These are phyloP conservation scores for Cicer judaicum DNA, from an alignment of 306 rosid genomes.

Conservation along the genomic window DNA sequence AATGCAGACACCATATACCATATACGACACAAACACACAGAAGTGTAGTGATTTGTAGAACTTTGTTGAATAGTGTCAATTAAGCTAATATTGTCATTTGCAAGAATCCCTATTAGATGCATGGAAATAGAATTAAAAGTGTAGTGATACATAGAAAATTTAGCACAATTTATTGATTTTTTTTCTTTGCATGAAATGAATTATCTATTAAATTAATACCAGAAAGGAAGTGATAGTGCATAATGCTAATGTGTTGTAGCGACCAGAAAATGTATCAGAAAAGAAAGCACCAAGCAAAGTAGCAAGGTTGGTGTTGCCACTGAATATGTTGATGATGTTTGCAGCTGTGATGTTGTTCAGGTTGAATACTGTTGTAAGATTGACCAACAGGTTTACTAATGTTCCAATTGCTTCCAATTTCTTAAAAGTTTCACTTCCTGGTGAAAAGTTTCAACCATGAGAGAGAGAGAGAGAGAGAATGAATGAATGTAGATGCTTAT, in stretches of 20 bases:
- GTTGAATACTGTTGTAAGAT: conserved; percentile 76
- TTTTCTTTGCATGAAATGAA: no score
- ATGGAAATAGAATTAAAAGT: no score
- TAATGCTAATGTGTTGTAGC: conserved; percentile 68
- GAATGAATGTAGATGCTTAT: no score
- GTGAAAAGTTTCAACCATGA: no score
- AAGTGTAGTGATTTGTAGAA: no score
- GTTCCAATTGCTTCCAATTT: conserved; percentile 47
- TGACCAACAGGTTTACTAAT: conserved; percentile 70
- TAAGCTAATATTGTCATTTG: background rate
- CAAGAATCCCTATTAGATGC: background rate
- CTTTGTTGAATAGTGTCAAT: background rate
- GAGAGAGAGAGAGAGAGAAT: no score
- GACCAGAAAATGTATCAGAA: conserved; percentile 76
- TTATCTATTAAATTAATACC: conserved; percentile 48
- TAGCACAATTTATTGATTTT: no score
- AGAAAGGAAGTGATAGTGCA: conserved; percentile 62
- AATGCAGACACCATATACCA: no score
- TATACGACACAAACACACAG: conserved; percentile 60
- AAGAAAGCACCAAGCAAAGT: conserved; percentile 81
- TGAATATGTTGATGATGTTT: no score
- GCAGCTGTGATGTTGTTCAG: conserved; percentile 69
- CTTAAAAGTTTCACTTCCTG: no score
- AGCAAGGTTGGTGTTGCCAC: conserved; percentile 49
- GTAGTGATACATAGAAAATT: background rate